Conservation (phyloP, 2,329 filamentous ascomycete species). For the Fusarium continuum region DNA sequence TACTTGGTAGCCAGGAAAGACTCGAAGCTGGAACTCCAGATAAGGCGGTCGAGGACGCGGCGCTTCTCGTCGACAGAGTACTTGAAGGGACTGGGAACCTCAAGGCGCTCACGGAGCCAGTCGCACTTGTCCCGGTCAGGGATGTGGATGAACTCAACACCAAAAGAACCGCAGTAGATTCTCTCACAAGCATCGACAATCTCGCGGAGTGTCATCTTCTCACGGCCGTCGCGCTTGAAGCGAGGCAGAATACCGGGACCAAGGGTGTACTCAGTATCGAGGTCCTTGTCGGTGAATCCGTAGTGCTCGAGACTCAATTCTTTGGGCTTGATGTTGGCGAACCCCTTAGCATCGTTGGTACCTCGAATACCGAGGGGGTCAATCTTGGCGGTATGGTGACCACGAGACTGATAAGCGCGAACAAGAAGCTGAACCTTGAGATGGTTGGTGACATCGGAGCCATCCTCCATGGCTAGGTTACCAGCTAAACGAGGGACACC, state of each 20-base stretch:
- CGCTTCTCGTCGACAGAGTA: conserved; percentile 99
- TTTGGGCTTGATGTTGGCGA: conserved; percentile 87
- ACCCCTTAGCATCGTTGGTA: conserved; percentile 67
- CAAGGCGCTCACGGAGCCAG: conserved; percentile 94
- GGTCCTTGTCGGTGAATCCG: conserved; percentile 91
- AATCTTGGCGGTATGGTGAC: conserved; percentile 98
- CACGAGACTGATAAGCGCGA: conserved; percentile 96
- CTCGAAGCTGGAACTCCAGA: conserved; percentile 99
- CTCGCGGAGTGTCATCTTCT: conserved; percentile 96
- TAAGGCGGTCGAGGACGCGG: conserved; percentile 93
- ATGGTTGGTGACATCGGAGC: conserved; percentile 91
- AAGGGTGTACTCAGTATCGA: conserved; percentile 90
- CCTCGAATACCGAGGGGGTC: conserved; percentile 94
- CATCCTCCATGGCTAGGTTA: conserved; percentile 72
- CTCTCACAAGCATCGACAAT: conserved; percentile 93
- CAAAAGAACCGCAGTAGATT: conserved; percentile 97
- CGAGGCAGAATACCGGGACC: conserved; percentile 94
- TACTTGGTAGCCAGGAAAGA: conserved; percentile 96
- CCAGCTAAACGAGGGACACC: conserved; percentile 79
- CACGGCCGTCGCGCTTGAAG: conserved; percentile 86
- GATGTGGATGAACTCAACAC: conserved; percentile 98
- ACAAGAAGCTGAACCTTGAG: conserved; percentile 98
- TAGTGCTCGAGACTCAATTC: conserved; percentile 95
- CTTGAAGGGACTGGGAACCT: conserved; percentile 94
- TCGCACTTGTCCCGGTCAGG: conserved; percentile 97